Conservation (phyloP, 345 rosid species). For the Zanthoxylum bungeanum region DNA sequence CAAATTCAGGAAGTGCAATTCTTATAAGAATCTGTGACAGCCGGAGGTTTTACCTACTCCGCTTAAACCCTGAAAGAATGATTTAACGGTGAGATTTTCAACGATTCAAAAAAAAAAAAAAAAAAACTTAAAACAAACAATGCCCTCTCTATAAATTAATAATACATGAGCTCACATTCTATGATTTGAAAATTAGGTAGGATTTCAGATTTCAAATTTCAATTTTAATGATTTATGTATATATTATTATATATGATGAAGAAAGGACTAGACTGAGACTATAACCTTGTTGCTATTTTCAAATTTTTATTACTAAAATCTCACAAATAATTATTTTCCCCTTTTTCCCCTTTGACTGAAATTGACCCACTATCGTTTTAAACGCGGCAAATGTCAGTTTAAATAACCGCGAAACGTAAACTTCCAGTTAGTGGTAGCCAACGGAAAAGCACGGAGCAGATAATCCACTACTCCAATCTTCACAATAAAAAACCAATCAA, state of each 20-base stretch:
- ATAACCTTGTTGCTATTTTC: background rate
- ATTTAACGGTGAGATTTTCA: no score
- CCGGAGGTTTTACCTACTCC: no score
- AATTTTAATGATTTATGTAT: no score
- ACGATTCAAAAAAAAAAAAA: no score
- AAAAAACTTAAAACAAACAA: no score
- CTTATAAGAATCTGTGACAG: no score
- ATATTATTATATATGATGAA: background rate
- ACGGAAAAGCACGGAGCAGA: background rate
- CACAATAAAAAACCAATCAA: background rate
- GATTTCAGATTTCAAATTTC: background rate
- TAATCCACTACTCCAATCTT: background rate
- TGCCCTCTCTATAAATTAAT: no score
- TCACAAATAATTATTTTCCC: background rate
- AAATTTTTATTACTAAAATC: background rate
- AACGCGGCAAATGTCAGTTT: conserved; percentile 1
- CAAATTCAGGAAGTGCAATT: no score
- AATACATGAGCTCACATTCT: background rate
- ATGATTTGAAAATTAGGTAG: background rate
- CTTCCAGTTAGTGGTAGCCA: background rate
- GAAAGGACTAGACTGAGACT: background rate
- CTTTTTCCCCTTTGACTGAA: background rate
- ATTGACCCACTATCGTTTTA: background rate
- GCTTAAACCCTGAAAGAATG: no score
- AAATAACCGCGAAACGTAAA: conserved; percentile 11